Evolutionary conservation across 2,329 filamentous ascomycete genomes (phyloP), one percentile per base, ranked within the genome.

Genomic region (Colletotrichum trifolii): DNA sequence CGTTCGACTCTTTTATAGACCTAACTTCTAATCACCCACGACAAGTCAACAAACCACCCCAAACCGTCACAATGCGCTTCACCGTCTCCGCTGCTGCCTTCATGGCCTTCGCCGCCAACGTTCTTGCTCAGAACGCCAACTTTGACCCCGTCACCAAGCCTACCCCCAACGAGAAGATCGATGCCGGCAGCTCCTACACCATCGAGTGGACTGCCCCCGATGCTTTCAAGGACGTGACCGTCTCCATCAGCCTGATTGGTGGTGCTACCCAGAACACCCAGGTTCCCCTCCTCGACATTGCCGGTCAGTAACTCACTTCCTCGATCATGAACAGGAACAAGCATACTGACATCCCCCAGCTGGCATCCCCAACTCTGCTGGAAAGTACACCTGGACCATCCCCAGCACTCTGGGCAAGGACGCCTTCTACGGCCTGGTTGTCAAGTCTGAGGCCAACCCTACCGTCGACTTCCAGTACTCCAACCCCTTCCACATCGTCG

Each of bases 381-480:
- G 80, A 59, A 69, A 71, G 15, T 89, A 78, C 79, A 69, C 66
- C 65, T 90, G 87, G 87, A 67, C 72, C 33, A 80, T 89, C 55
- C 79, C 78, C 72, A 71, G 78, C 65, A 67, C 73, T 35, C 79
- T 85, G 35, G 83, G 82, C 67, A 71, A 71, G 62, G 73, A 79
- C 45, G 78, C 77, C 56, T 81, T 82, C 72, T 90, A 89, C 76
- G 88, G 87, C 69, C 78, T 90, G 73, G 78, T 81, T 77, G 79
- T 90, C 76, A 74, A 75, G 67, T 79, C 83, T 40, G 81, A 85
- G 69, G 76, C 75, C 68, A 73, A 87, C 77, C 58, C 78, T 25
- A 68, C 54, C 10, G 76, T 82, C 73, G 64, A 68, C 67, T 87
- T 86, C 82, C 87, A 90, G 82, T 89, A 84, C 82, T 87, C 85